Evolutionary conservation across 495 filamentous ascomycete species (phyloP), one percentile per base, ranked within the genome.

Genomic region (Penicillium desertorum): DNA sequence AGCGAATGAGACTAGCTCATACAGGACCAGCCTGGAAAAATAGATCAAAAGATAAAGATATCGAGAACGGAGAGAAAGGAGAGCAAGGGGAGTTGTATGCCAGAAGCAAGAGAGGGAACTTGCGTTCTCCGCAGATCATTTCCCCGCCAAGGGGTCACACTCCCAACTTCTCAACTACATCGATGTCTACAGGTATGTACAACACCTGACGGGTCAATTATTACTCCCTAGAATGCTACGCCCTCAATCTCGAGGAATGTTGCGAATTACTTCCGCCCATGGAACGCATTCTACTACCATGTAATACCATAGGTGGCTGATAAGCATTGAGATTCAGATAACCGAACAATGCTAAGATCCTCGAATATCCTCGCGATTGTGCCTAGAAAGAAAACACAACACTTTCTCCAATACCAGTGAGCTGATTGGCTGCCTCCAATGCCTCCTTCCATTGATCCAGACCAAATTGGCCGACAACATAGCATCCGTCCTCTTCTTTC

Each of bases 1-100:
- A 55, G 43, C 47, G 37, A 62, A 45, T 45, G 58, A 63, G 32
- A 51, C 45, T 64, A 32, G 41, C 45, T 59, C 36, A 43, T 62
- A 10, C 73, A 76, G 73, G 74, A 56, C 72, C 74, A 75, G 74
- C 74, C 74, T 70, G 64, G 49, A 48, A 53, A 61, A 59, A 47
- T 36, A 59, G 52, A 44, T 56, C 44, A 41, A 59, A 11, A 41
- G 54, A 57, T 48, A 57, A 41, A 52, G 14, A 39, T 12, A 59
- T 60, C 25, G 43, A 41, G 61, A 34, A 54, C 32, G 22, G 52
- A 60, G 36, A 37, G 16, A 37, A 60, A 34, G 51, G 16, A 17
- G 36, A 11, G 36, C 8, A 17, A 37, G 22, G 52, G 58, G 50
- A 53, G 44, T 61, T 45, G 20, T 25, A 51, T 52, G 30, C 46